Evolutionary conservation across 495 filamentous ascomycete species (phyloP).

Genomic region (Amniculicola lignicola): DNA sequence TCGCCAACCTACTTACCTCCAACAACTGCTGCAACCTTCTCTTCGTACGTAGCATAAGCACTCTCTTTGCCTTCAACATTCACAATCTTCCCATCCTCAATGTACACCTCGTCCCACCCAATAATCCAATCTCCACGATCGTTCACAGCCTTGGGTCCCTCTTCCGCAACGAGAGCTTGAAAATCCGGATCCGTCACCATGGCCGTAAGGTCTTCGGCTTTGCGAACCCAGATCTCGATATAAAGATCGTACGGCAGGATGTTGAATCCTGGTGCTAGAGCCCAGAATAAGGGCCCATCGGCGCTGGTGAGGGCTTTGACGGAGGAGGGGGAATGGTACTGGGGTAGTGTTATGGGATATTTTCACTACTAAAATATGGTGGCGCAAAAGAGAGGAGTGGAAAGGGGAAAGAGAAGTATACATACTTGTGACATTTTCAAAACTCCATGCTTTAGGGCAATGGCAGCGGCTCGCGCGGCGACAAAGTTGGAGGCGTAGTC

Average conservation of each 20-base stretch:
- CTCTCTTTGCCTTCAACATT: background rate
- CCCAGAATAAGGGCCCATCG: background rate
- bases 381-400: too few relatives aligned
- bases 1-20: too few relatives aligned
- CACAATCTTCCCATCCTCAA: conserved; percentile 4
- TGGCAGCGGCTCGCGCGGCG: background rate
- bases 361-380: background rate
- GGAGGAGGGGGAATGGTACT: conserved; percentile 1
- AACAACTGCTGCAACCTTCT: too few relatives aligned
- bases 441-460: background rate
- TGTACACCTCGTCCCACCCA: conserved; percentile 4
- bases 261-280: background rate
- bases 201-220: background rate
- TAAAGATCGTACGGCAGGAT: background rate
- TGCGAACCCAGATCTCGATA: background rate
- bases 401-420: background rate
- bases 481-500: background rate
- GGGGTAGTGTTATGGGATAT: too few relatives aligned
- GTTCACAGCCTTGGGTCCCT: background rate
- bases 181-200: conserved; percentile 7
- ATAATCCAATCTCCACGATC: background rate
- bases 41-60: background rate
- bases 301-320: background rate
- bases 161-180: background rate
- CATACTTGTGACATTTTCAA: background rate